phyloP scores from a whole-genome alignment of 768 basidiomycete species.

The Cystofilobasidium ferigula region DNA sequence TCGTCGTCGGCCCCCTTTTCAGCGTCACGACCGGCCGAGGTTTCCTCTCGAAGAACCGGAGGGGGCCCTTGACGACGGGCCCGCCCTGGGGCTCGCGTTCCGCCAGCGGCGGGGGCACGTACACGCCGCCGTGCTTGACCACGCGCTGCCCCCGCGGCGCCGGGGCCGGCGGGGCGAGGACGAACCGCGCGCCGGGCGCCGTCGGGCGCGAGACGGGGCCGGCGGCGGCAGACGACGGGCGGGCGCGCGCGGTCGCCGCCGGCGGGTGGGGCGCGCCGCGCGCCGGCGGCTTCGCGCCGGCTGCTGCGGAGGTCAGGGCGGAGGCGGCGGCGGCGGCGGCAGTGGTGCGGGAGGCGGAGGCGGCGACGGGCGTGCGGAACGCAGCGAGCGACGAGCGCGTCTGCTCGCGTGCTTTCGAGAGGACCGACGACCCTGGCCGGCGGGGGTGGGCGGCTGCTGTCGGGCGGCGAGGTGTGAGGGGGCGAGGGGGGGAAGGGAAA shows the following conservation, averaged over 20 bases:
- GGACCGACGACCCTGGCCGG: background rate
- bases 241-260: background rate
- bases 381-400: background rate
- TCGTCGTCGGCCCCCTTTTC: too few relatives aligned
- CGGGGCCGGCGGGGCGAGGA: too few relatives aligned
- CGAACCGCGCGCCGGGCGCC: background rate
- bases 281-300: background rate
- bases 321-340: background rate
- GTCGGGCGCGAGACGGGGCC: background rate
- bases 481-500: too few relatives aligned
- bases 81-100: too few relatives aligned
- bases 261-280: background rate
- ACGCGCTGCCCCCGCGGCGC: too few relatives aligned
- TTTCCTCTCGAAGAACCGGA: too few relatives aligned
- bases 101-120: background rate
- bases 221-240: background rate
- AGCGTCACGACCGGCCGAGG: too few relatives aligned
- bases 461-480: too few relatives aligned
- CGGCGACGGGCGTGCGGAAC: slow-evolving; percentile 9
- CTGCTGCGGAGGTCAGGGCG: too few relatives aligned
- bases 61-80: too few relatives aligned
- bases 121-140: background rate
- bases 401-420: slow-evolving; percentile 8
- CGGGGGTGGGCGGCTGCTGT: background rate
- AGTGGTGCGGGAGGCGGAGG: background rate